Evolutionary conservation across 2,329 filamentous ascomycete genomes (phyloP).

Genomic region (Arthrobotrys musiformis): DNA sequence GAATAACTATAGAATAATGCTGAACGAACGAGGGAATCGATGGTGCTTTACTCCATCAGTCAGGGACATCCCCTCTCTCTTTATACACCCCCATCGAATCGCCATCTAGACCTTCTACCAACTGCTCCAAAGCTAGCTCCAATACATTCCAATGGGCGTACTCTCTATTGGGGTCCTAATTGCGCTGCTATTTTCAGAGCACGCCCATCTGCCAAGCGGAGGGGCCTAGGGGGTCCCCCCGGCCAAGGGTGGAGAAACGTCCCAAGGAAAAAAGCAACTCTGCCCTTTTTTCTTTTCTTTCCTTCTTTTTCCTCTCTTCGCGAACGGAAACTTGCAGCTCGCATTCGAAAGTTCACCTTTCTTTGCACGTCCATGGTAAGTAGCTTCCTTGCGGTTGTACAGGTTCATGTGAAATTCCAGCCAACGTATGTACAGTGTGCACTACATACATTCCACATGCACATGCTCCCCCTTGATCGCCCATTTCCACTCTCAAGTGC

Average conservation of each 20-base stretch:
- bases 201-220: constrained; percentile 6
- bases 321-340: constrained; percentile 25
- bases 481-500: too few species aligned
- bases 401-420: constrained; percentile 31
- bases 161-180: constrained; percentile 16
- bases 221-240: constrained; percentile 2
- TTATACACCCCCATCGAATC: too few species aligned
- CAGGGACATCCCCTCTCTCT: constrained; percentile 7
- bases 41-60: too few species aligned
- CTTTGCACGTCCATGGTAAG: too few species aligned
- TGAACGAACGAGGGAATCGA: too few species aligned
- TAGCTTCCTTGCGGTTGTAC: too few species aligned
- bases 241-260: not conserved
- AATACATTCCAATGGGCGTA: not conserved
- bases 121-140: too few species aligned
- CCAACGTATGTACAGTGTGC: not conserved
- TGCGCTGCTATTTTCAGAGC: constrained; percentile 35
- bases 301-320: constrained; percentile 7
- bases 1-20: too few species aligned
- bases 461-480: not conserved
- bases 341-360: too few species aligned
- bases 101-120: not conserved
- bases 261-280: constrained; percentile 19
- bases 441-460: not conserved
- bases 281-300: not conserved